A percentile compares a stretch with the other conserved stretches of the same genome.
Conservation (phyloP, 2,329 filamentous ascomycete species). For the Fonsecaea erecta region DNA sequence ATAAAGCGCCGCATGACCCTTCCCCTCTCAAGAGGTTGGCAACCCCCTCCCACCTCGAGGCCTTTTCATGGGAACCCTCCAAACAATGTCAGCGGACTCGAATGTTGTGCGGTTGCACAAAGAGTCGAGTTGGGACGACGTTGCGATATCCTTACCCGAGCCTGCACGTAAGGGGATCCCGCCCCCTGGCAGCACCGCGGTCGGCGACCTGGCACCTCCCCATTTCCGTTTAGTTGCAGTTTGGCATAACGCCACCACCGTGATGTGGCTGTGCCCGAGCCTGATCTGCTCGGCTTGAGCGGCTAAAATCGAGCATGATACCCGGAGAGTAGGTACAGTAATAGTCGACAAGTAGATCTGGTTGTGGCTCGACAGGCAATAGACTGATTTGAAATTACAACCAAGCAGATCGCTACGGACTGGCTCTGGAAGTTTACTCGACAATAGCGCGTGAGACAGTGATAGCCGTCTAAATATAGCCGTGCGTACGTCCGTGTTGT, state of each 20-base stretch:
- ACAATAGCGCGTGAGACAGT: not conserved
- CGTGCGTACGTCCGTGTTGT: not conserved
- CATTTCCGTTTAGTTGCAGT: constrained; percentile 12
- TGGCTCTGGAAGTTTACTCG: not conserved
- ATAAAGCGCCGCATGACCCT: constrained; percentile 15
- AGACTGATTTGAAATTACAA: not conserved
- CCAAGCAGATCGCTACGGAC: not conserved
- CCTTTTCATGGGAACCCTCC: constrained; percentile 2
- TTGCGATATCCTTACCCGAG: constrained; percentile 16
- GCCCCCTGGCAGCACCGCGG: not conserved
- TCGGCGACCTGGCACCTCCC: not conserved
- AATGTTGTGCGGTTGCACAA: constrained; percentile 2
- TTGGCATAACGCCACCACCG: constrained; percentile 1
- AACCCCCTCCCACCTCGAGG: not conserved
- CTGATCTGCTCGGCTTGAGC: not conserved
- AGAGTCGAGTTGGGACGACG: constrained; percentile 11
- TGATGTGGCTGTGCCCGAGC: not conserved
- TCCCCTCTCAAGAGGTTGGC: not conserved
- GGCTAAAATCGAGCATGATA: constrained; percentile 5
- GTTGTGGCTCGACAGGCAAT: not conserved
- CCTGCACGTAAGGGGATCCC: constrained; percentile 4
- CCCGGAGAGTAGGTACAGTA: not conserved
- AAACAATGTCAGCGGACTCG: constrained; percentile 10
- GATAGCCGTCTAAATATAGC: not conserved
- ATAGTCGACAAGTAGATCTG: too few species aligned